phyloP scores from a whole-genome alignment of 2,329 filamentous ascomycete genomes.

The Blastomyces gilchristii region DNA sequence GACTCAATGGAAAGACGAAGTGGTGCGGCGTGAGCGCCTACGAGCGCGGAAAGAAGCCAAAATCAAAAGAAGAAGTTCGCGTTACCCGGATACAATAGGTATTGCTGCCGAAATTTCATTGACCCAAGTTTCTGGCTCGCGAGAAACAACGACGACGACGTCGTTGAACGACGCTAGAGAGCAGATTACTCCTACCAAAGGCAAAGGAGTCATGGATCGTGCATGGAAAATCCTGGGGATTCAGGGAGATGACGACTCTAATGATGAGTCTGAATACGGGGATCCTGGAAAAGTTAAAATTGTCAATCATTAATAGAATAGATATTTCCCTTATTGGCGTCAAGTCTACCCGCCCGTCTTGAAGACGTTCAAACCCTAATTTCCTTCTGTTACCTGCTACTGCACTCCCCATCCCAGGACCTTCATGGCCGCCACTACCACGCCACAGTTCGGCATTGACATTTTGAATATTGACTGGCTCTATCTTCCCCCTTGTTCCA shows the following conservation, averaged over 20 bases:
- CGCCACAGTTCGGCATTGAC: neutral
- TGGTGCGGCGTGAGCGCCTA: slow-evolving; percentile 30
- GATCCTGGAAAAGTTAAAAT: slow-evolving; percentile 10
- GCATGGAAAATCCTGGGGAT: slow-evolving; percentile 34
- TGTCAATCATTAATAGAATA: slow-evolving; percentile 8
- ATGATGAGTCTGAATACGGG: slow-evolving; percentile 4
- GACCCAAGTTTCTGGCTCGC: neutral
- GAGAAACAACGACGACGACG: too few relatives aligned
- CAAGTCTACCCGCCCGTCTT: neutral
- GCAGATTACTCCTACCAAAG: slow-evolving; percentile 22
- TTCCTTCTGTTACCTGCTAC: neutral
- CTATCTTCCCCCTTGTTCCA: neutral
- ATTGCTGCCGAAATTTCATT: slow-evolving; percentile 1
- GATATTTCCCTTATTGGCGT: neutral
- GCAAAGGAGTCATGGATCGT: slow-evolving; percentile 32
- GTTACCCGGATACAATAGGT: neutral
- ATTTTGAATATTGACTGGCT: neutral
- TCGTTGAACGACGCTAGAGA: neutral
- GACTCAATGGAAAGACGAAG: slow-evolving; percentile 36
- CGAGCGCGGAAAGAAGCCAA: slow-evolving; percentile 27
- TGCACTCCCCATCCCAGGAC: neutral
- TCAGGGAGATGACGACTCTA: slow-evolving; percentile 22
- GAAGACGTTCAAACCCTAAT: neutral
- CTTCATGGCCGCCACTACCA: neutral
- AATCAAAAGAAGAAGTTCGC: neutral